Percentiles rank a stretch among this genome's conserved stretches.
phyloP scores from a whole-genome alignment of 169 alveolate genomes.

The Theileria annulata region DNA sequence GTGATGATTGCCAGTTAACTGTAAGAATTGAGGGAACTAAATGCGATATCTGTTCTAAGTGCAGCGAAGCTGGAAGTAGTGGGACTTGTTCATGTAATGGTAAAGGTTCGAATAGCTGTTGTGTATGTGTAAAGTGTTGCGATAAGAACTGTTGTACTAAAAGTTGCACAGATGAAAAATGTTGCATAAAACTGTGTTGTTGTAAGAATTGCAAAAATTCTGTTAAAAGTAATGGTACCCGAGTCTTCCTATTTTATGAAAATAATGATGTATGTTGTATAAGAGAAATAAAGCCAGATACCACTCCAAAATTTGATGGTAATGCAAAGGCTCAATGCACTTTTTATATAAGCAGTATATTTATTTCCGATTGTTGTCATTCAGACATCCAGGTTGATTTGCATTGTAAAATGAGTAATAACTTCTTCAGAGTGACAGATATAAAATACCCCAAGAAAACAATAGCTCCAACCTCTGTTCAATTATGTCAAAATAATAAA shows the following conservation, averaged over 20 bases:
- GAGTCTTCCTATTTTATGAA: background rate
- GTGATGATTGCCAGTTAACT: constrained; percentile 41
- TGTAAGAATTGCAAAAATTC: background rate
- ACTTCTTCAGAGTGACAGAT: constrained; percentile 7
- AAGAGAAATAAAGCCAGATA: background rate
- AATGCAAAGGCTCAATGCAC: background rate
- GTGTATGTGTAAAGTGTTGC: constrained; percentile 1
- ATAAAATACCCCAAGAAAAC: constrained; percentile 6
- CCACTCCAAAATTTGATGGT: background rate
- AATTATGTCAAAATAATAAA: background rate
- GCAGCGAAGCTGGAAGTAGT: background rate
- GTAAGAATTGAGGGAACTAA: constrained; percentile 22
- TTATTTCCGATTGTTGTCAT: constrained; percentile 14
- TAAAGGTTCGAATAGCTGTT: background rate
- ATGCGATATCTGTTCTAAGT: background rate
- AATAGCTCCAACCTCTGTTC: background rate
- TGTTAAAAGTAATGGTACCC: background rate
- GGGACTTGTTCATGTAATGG: background rate
- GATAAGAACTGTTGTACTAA: background rate
- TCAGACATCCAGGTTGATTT: constrained; percentile 15
- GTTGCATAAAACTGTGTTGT: background rate
- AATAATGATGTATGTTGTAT: background rate
- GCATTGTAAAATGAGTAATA: constrained; percentile 13
- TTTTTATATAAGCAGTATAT: constrained; percentile 2
- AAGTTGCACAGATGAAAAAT: background rate